Conservation (phyloP, 306 rosid species). For the Rosa persica region DNA sequence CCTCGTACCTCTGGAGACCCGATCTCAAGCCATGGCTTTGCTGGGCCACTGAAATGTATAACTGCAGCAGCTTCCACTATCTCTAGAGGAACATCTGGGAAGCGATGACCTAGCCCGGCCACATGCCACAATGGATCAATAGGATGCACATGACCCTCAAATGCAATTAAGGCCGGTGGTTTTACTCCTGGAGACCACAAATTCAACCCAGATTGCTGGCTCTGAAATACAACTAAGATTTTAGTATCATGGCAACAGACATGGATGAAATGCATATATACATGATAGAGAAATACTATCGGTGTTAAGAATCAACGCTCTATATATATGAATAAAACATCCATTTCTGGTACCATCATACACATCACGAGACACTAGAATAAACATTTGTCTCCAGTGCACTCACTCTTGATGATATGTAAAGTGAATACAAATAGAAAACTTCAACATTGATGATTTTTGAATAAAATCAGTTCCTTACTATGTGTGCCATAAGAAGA, state of each 20-base stretch:
- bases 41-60: conserved; percentile 90
- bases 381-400: neutral
- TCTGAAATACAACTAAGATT: conserved; percentile 37
- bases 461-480: neutral
- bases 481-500: neutral
- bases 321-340: neutral
- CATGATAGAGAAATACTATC: too few species aligned
- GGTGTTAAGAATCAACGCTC: neutral
- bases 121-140: conserved; percentile 68
- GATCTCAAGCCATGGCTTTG: conserved; percentile 97
- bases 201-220: conserved; percentile 49
- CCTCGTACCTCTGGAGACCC: conserved; percentile 70
- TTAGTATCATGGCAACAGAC: conserved; percentile 2
- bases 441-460: neutral
- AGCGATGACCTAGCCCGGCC: conserved; percentile 57
- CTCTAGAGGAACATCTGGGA: conserved; percentile 33
- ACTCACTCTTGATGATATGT: neutral
- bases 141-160: conserved; percentile 72
- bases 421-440: neutral
- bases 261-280: neutral
- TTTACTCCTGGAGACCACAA: conserved; percentile 80
- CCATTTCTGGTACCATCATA: neutral
- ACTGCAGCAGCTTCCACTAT: conserved; percentile 59
- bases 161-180: conserved; percentile 76
- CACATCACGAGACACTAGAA: neutral